A percentile compares a stretch with the other conserved stretches of the same genome.
Conservation (phyloP, 139 green algal species). For the Micractinium conductrix region DNA sequence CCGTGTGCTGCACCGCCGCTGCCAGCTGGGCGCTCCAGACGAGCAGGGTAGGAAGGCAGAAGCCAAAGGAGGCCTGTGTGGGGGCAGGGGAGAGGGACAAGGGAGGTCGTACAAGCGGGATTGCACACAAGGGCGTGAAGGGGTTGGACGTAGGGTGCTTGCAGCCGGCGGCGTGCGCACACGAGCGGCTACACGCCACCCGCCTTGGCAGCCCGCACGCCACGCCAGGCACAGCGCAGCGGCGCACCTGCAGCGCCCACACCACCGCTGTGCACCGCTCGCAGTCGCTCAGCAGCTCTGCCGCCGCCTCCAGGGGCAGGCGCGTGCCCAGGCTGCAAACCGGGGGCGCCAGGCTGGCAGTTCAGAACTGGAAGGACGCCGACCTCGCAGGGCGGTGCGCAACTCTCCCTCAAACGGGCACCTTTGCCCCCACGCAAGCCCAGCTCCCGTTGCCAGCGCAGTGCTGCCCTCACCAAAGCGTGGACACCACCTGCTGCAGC, state of each 20-base stretch:
- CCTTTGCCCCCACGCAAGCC: too few species aligned
- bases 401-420: too few species aligned
- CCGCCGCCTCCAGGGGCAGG: constrained; percentile 24
- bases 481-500: background rate
- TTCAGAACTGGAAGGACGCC: too few species aligned
- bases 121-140: background rate
- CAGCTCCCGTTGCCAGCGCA: too few species aligned
- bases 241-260: background rate
- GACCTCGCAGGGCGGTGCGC: too few species aligned
- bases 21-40: background rate
- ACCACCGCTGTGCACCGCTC: background rate
- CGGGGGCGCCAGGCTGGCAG: too few species aligned
- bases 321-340: constrained; percentile 39
- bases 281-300: background rate
- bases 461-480: too few species aligned
- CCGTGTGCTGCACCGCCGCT: background rate
- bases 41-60: background rate
- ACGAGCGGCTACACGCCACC: too few species aligned
- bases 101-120: background rate
- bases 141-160: too few species aligned
- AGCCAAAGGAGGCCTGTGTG: background rate
- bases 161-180: too few species aligned
- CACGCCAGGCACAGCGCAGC: background rate
- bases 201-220: too few species aligned
- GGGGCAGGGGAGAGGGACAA: background rate